Base-by-base conservation (phyloP, 441 rosid species). In the Jatropha multifida region DNA sequence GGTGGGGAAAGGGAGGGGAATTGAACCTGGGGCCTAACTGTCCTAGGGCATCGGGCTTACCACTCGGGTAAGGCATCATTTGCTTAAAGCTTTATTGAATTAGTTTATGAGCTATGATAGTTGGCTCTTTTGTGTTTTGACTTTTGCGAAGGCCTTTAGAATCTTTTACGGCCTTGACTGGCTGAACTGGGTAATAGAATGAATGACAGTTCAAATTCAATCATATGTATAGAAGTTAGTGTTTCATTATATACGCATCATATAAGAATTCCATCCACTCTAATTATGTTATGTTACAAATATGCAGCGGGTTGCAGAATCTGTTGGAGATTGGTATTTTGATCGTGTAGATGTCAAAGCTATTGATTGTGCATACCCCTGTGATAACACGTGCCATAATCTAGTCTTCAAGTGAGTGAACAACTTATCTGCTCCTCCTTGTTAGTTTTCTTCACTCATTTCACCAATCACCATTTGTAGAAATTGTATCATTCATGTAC, bases 321-420 rank as follows among this genome's bases (percentile, higher is more conserved):
- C 98, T 7, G 98, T 94, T 37, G 99, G 98, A 78, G 97, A 94
- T 80, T 96, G 98, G 99, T 96, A 89, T 81, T 96, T 92, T 69
- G 96, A 88, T n/a, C 87, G 97, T 54, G 83, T 86, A 4, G 83
- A 75, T 11, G 87, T 88, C 48, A 94, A 91, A 88, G 78, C 83
- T 73, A 82, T 94, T 0, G 98, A 91, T 83, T 92, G 98, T 67
- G 86, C 98, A 0, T 89, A 90, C 76, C 97, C 98, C 0, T 93
- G 98, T 68, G 99, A 95, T 85, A 88, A 83, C 65, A 89, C 88
- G 69, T 95, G 99, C 81, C 96, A 90, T 83, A 88, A 95, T 85
- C 80, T 90, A 71, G 87, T 88, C 49, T 92, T 89, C 84, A 87
- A 81, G 88, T 83, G 81, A 77, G 72, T 77, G 52, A 60, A 75